phyloP scores from a whole-genome alignment of 805 yeast species.

The Zygotorulaspora florentina region DNA sequence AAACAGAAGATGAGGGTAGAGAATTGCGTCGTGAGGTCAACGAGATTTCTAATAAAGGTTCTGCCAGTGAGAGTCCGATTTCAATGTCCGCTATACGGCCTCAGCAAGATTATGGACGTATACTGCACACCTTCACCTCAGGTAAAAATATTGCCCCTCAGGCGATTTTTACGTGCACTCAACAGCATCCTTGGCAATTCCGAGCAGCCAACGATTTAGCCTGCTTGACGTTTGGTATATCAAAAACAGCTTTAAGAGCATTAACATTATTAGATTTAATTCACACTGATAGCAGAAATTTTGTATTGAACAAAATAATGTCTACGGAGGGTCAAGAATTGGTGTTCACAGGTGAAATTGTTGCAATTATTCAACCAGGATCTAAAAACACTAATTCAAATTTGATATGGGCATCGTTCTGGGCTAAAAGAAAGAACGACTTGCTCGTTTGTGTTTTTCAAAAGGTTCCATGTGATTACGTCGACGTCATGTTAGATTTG shows the following conservation, averaged over 20 bases:
- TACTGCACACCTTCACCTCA: conserved; percentile 61
- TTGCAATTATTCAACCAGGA: conserved; percentile 71
- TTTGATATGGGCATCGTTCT: conserved; percentile 79
- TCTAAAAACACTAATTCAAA: conserved; percentile 34
- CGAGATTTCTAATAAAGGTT: conserved; percentile 11
- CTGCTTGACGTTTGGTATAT: conserved; percentile 78
- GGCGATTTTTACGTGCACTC: conserved; percentile 77
- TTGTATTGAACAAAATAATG: conserved; percentile 56
- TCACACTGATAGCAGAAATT: conserved; percentile 69
- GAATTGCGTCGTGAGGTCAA: conserved; percentile 37
- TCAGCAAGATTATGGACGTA: conserved; percentile 36
- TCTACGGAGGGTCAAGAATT: conserved; percentile 41
- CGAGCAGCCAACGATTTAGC: conserved; percentile 88
- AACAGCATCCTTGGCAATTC: conserved; percentile 71
- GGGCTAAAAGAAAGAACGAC: conserved; percentile 78
- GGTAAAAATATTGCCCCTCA: conserved; percentile 73
- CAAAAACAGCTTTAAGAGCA: conserved; percentile 56
- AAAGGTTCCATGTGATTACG: conserved; percentile 71
- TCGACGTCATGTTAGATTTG: conserved; percentile 47
- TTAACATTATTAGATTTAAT: conserved; percentile 70
- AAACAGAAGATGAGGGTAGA: conserved; percentile 17
- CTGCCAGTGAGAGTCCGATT: conserved; percentile 4
- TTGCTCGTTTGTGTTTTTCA: conserved; percentile 80
- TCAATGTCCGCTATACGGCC: conserved; percentile 14
- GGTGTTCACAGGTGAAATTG: conserved; percentile 77